Evolutionary conservation across 805 yeast species (phyloP), one percentile per base, ranked within the genome.

Genomic region (Wickerhamomyces mucosus): DNA sequence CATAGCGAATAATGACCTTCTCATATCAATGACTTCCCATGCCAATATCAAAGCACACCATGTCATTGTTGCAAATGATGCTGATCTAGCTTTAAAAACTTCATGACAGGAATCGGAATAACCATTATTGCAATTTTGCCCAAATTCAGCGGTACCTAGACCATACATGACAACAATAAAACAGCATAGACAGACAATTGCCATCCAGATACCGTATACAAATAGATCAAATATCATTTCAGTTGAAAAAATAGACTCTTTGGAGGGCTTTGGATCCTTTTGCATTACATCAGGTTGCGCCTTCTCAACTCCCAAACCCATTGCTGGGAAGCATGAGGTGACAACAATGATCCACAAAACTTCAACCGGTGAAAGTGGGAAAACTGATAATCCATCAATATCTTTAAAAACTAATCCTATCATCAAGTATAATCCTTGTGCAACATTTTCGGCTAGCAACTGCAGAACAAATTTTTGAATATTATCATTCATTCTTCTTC

Each of bases 21-120:
- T 63, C 55, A 75, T 58, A 49, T 81, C 83, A 36, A 81, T 67
- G 44, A 83, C 84, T 56, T 82, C 92, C 92, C 92, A 82, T 1
- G 94, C 92, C 28, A 81, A 61, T 18, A 83, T 51, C 37, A 84
- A 65, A 4, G 89, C 80, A 59, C 88, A 71, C 94, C 94, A 84
- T 1, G 94, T 84, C 77, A 83, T 77, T 2, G 78, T 72, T 1
- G 79, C 79, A 61, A 84, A 84, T 0, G 86, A 70, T 4, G 80
- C 72, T 4, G 94, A 72, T 52, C 95, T 71, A 4, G 86, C 82
- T 44, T 70, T 65, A 57, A 76, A 83, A 10, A 84, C 94, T 39
- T 64, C 55, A 28, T 58, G 46, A 57, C 95, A 84, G 2, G 48
- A 59, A 25, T 58, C 58, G 32, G 59, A 61, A 18, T 51, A 53